Evolutionary conservation across 2,329 filamentous ascomycete genomes (phyloP), one percentile per base, ranked within the genome.

Genomic region (Amylocarpus encephaloides): DNA sequence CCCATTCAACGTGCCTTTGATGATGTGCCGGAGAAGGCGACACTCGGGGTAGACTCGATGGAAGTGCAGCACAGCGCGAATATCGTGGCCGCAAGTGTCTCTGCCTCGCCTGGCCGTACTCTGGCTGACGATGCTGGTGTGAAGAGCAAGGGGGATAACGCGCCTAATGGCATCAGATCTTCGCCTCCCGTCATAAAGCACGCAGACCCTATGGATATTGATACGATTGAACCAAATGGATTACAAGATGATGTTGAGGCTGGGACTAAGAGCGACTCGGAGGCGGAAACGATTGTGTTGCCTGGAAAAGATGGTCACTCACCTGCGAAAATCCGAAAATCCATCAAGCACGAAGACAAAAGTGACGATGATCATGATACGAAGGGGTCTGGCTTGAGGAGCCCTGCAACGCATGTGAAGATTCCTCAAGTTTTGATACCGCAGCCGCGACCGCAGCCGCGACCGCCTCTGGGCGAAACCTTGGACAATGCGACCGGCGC

Each of bases 251-350:
- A 38, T 10, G 19, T 33, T 11, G 58, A 62, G 49, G 43, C 40
- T 36, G 61, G 51, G n/a, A 56, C 52, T 51, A 82, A 83, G 52
- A 80, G 76, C 62, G 81, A 84, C 60, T 87, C 83, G 1, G 83
- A 87, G 62, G 83, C 83, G 43, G 83, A 87, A 68, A 87, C 83
- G 12, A 84, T 86, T 54, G 82, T 87, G 33, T 67, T 86, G 32
- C 76, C 80, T 10, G 80, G 79, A 26, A 85, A 83, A 62, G 78
- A 84, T 63, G 79, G 79, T 35, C 71, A 80, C 60, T 84, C 80
- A 19, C 80, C 80, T 0, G 78, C 79, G 52, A 84, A 84, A 66
- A 72, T 73, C 51, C 76, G 79, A 52, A 84, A 83, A 67, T 53
- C 58, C 42, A 76, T 78, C 61, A 84, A 83, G 64, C 79, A 83